Evolutionary conservation across 768 basidiomycete genomes (phyloP).

Genomic region (Mycena maculata): DNA sequence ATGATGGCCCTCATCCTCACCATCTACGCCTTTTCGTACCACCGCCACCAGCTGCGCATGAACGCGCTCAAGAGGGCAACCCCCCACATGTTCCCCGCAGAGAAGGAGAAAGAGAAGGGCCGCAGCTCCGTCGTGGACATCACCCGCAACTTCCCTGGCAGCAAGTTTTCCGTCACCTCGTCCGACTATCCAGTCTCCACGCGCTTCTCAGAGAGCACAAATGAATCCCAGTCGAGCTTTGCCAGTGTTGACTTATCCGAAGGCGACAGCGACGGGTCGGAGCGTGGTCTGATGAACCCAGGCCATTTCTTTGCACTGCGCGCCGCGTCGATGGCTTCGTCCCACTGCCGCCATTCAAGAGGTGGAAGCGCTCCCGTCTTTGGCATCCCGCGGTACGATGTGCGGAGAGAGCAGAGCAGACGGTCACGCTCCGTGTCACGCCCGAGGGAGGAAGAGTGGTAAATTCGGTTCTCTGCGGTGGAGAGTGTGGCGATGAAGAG

Average conservation of each 20-base stretch:
- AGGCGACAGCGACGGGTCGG: neutral
- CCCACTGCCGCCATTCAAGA: conserved; percentile 26
- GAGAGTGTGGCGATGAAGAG: too few species aligned
- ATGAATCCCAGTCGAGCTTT: conserved; percentile 12
- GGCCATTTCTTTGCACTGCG: conserved; percentile 32
- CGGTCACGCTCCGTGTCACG: conserved; percentile 32
- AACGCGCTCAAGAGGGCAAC: neutral
- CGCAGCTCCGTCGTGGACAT: conserved; percentile 41
- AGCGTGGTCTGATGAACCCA: conserved; percentile 27
- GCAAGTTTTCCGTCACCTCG: conserved; percentile 47
- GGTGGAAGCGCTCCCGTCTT: conserved; percentile 31
- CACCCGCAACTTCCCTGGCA: conserved; percentile 41
- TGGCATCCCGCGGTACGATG: conserved; percentile 23
- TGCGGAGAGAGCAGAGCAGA: conserved; percentile 28
- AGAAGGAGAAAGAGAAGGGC: conserved; percentile 23
- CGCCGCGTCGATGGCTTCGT: conserved; percentile 25
- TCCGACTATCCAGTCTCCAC: conserved; percentile 44
- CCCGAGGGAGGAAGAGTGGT: conserved; percentile 14
- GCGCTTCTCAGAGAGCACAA: conserved; percentile 12
- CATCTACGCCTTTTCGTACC: conserved; percentile 27
- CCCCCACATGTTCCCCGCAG: neutral
- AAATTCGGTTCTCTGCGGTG: neutral
- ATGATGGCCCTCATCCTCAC: conserved; percentile 27
- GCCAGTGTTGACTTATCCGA: conserved; percentile 10
- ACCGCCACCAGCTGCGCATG: conserved; percentile 23